Percentiles rank a stretch among this genome's conserved stretches.
These are phyloP conservation scores for Nannochloropsis salina DNA, from an alignment of 108 stramenopile genomes.

Conservation along the genomic window DNA sequence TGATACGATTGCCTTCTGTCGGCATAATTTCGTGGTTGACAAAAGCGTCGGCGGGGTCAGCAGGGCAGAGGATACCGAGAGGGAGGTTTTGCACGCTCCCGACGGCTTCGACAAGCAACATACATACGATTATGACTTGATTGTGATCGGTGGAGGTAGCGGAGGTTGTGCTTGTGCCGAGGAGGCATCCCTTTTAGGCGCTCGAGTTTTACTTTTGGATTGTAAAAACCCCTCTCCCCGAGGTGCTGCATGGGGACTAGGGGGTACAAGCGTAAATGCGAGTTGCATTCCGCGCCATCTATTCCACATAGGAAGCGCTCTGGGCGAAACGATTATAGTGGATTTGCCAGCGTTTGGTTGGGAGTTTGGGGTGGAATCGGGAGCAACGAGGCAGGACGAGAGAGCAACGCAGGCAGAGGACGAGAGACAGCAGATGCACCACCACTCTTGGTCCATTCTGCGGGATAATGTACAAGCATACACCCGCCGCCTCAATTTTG, in stretches of 20 bases:
- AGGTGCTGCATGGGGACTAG: constrained; percentile 88
- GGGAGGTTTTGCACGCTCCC: neutral
- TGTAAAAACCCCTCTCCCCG: constrained; percentile 79
- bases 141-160: constrained; percentile 94
- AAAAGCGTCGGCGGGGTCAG: neutral
- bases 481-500: constrained; percentile 87
- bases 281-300: constrained; percentile 99
- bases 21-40: constrained; percentile 14
- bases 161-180: constrained; percentile 77
- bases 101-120: constrained; percentile 60
- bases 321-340: neutral
- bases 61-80: neutral
- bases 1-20: constrained; percentile 36
- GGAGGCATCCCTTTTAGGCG: constrained; percentile 83
- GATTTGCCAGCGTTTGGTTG: constrained; percentile 4
- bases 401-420: neutral
- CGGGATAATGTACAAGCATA: constrained; percentile 78
- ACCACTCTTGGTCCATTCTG: constrained; percentile 65
- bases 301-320: constrained; percentile 63
- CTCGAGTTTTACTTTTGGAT: constrained; percentile 86
- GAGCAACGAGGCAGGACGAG: neutral
- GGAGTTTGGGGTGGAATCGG: constrained; percentile 34
- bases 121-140: constrained; percentile 86
- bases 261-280: constrained; percentile 94
- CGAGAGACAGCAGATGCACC: neutral